Conservation (phyloP, 2,329 filamentous ascomycete species). For the Epichloe elymi region DNA sequence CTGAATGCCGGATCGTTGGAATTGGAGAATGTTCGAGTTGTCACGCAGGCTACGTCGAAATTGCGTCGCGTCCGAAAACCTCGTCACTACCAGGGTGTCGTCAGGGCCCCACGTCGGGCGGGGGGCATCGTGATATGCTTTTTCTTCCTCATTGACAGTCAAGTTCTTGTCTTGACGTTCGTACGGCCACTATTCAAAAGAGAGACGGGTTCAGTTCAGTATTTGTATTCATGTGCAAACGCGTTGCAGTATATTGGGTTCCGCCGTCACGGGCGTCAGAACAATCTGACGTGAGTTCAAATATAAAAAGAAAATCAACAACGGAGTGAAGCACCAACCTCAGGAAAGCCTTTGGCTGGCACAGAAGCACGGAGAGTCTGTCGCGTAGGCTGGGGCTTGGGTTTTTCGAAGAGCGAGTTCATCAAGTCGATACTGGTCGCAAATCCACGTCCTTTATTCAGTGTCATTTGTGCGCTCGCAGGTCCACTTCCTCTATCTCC, state of each 20-base stretch:
- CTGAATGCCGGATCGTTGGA: conserved; percentile 35
- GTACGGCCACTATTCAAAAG: conserved; percentile 62
- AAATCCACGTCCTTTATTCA: conserved; percentile 51
- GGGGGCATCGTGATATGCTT: conserved; percentile 56
- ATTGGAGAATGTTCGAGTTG: conserved; percentile 18
- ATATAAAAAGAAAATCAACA: conserved; percentile 20
- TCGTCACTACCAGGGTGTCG: conserved; percentile 54
- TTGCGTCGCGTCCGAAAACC: conserved; percentile 26
- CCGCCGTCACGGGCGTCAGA: conserved; percentile 1
- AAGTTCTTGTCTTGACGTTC: conserved; percentile 62
- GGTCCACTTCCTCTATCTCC: conserved; percentile 16
- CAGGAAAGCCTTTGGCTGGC: conserved; percentile 54
- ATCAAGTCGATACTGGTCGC: conserved; percentile 88
- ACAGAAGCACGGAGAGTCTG: conserved; percentile 39
- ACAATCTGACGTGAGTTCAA: conserved; percentile 12
- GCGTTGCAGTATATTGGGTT: neutral
- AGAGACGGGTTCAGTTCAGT: conserved; percentile 5
- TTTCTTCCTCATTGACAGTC: conserved; percentile 49
- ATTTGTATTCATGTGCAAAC: conserved; percentile 23
- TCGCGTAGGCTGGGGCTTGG: conserved; percentile 45
- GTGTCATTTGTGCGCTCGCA: conserved; percentile 19
- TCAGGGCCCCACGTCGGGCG: conserved; percentile 70
- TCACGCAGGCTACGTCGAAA: conserved; percentile 15
- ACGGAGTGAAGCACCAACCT: conserved; percentile 60
- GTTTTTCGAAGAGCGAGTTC: conserved; percentile 80